Base-by-base conservation (phyloP, 768 basidiomycete species). In the Hygrophorus pudorinus region DNA sequence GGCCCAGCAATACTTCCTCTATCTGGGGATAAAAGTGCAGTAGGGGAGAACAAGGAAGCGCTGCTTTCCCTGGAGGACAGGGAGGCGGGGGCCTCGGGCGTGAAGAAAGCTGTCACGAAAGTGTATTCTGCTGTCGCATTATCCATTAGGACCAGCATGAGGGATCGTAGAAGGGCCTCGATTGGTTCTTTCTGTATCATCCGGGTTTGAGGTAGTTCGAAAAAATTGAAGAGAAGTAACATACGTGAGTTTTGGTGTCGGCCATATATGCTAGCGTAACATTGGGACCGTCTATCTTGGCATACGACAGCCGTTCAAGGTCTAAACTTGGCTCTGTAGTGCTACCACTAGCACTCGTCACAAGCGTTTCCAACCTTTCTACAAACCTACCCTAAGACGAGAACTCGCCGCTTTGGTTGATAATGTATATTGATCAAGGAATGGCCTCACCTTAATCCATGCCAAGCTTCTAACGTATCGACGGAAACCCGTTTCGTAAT, bases 401-500 rank as follows among this genome's bases (percentile, higher is more conserved):
- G 30, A 12, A n/a, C 12, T 44, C n/a, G 17, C 32, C 16, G 36
- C 35, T 12, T 6, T 21, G 28, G 30, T 44, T 20, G 38, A 41
- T 18, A 33, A 30, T 14, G 21, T 32, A 38, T 17, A n/a, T 30
- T 28, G 38, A 17, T 42, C 44, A 41, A 24, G n/a, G 47, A 17
- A 33, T 13, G 41, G 3, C 7, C 65, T 39, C 35, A 85, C 85
- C 72, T 85, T 87, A 41, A 98, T 72, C 62, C 71, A 78, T 29
- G 79, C 76, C 38, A 99, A 66, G 56, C 81, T 84, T 36, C 96
- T 72, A 17, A 81, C 73, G 59, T 98, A 99, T 34, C 96, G 68
- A 49, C 96, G 70, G 59, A 97, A 93, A 0, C 85, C 89, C 16
- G 96, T 98, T 64, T 99, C 96, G 48, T 91, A 97, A 59, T 96